Evolutionary conservation across 768 basidiomycete species (phyloP), one percentile per base, ranked within the genome.

Genomic region (Agaricus blazei): DNA sequence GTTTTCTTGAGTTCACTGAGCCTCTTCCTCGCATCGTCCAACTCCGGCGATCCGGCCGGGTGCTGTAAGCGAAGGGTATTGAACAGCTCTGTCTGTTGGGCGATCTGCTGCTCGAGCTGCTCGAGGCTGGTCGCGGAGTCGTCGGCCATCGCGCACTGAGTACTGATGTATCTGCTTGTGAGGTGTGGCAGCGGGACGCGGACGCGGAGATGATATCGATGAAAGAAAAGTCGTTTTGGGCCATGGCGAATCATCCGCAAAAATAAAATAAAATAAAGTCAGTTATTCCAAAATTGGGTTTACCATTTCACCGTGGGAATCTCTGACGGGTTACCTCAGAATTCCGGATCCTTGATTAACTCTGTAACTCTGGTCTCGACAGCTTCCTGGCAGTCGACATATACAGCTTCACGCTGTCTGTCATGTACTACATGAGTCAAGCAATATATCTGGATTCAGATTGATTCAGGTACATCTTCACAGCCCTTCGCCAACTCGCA

Each of bases 1-100:
- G 73, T 64, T 62, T 78, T 81, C 74, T 88, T 86, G 54, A 91
- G 70, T 28, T 90, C 87, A 0, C 82, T 81, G 14, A 92, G 75
- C 56, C 75, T 82, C 72, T 85, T 86, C 72, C 80, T 85, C 14
- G 80, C 80, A 36, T 83, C 83, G 24, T 88, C 83, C 37, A 89
- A 62, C 8, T 68, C 61, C 3, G 72, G 62, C 1, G 73, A 60
- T 51, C 86, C 81, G 1, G 80, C 78, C 45, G 78, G 80, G 14
- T 80, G 75, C 43, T 65, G 60, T 15, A 78, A 69, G 49, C 82
- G 74, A 23, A 91, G 79, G 54, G 84, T 76, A 64, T 84, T 84
- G 63, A 88, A 75, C n/a, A 79, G 68, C 3, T 75, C 66, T 8
- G 74, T 83, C 60, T 85, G 83, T 38, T 74, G 65, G 4, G 73